Base-by-base conservation (phyloP, 352 stramenopile species). In the Phytophthora uliginosa region DNA sequence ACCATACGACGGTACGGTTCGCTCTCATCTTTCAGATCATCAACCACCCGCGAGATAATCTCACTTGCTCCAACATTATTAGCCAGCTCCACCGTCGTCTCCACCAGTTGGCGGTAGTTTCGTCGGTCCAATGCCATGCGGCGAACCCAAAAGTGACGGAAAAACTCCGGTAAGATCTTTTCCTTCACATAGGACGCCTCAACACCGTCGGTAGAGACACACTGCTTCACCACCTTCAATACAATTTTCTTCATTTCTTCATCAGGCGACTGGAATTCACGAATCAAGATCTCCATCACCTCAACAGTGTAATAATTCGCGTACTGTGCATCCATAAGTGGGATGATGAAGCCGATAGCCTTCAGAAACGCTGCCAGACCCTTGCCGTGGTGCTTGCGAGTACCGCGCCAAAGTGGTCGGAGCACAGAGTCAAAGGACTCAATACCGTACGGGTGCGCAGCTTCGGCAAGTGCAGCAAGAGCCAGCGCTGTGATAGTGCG, bases 241-340 rank as follows among this genome's bases (percentile, higher is more conserved):
- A 99, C 96, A 65, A 99, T 98, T 77, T 98, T 99, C 77, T 99
- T 99, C 98, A 99, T 99, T 86, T 99, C 98, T 77, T 99, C 98
- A 79, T 99, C 98, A 0, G 98, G 98, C 0, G 90, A 98, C 75
- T 99, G 95, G 76, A 99, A 99, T 75, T 99, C 98, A 59, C 98
- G 91, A 38, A 99, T 98, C 55, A 99, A 84, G 75, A 99, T 99
- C 42, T 98, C 92, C 98, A 99, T 99, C 38, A 99, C 98, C 64
- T 99, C 94, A 18, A 97, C 90, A 3, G 98, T 99, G 80, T 99
- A 99, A 77, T 99, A 99, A 79, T 98, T 99, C 1, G 98, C 98
- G 79, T 99, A 99, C 76, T 99, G 98, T 18, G 98, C 93, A 74
- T 99, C 98, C 98, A 99, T 99, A 6, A 99, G 81, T 18, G 98